Conservation (phyloP, 2,329 filamentous ascomycete genomes). For the Septoria petroselini region DNA sequence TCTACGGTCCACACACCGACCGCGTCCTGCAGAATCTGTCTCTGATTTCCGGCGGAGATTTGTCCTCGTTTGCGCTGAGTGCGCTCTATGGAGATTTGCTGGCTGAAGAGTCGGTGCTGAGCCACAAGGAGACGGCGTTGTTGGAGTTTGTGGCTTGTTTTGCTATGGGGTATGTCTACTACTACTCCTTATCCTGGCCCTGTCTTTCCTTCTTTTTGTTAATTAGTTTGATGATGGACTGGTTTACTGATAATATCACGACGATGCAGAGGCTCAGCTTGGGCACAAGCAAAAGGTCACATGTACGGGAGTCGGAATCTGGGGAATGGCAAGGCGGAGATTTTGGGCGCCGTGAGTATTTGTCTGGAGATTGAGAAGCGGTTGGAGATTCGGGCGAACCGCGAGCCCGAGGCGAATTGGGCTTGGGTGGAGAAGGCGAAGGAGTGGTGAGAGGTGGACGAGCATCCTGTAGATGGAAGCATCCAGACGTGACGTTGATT, state of each 20-base stretch:
- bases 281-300: conserved; percentile 24
- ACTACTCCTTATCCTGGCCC: no score
- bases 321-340: conserved; percentile 23
- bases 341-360: conserved; percentile 23
- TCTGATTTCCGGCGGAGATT: conserved; percentile 21
- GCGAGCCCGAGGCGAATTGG: conserved; percentile 23
- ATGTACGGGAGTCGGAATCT: conserved; percentile 26
- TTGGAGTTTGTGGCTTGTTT: conserved; percentile 27
- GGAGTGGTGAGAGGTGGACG: conserved; percentile 19
- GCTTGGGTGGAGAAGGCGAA: conserved; percentile 21
- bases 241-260: no score
- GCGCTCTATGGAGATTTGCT: conserved; percentile 25
- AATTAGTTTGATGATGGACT: no score
- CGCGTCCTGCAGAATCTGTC: conserved; percentile 25
- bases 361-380: conserved; percentile 22
- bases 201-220: no score
- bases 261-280: conserved; percentile 19
- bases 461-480: no score
- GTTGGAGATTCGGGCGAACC: conserved; percentile 15
- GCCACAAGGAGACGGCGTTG: conserved; percentile 24
- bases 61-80: conserved; percentile 24
- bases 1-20: conserved; percentile 26
- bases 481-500: no score
- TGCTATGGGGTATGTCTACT: conserved; percentile 23
- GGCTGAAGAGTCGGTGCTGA: conserved; percentile 21